These are phyloP conservation scores for Solanum infundibuliforme DNA, from an alignment of 257 asterid species.

Conservation along the genomic window DNA sequence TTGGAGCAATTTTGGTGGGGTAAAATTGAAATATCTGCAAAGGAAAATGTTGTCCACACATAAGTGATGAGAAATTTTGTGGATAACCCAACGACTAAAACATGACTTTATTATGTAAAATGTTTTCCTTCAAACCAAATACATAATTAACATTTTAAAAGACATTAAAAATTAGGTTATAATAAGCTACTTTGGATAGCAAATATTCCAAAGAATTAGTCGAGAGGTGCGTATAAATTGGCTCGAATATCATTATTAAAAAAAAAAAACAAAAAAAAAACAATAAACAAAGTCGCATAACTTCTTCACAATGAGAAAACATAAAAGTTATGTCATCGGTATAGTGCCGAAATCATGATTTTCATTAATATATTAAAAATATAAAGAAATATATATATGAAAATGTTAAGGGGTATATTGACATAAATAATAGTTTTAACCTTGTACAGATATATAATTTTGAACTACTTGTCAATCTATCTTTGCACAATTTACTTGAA, in stretches of 20 bases:
- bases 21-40: neutral
- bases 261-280: neutral
- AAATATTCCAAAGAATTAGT: neutral
- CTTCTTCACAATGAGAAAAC: neutral
- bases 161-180: neutral
- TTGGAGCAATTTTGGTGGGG: too few species aligned
- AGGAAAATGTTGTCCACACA: neutral
- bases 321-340: neutral
- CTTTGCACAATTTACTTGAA: neutral
- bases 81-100: neutral
- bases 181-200: neutral
- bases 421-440: neutral
- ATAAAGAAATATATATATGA: neutral
- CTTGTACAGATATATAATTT: neutral
- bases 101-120: neutral
- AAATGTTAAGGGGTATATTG: neutral
- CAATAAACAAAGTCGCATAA: neutral
- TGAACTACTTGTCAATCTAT: neutral
- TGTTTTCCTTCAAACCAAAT: neutral
- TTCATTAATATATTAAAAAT: neutral
- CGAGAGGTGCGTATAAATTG: neutral
- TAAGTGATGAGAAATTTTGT: neutral
- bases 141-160: neutral
- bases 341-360: neutral
- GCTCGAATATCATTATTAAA: too few species aligned